These are phyloP conservation scores for Jatropha multifida DNA, from an alignment of 441 rosid genomes.

Conservation along the genomic window DNA sequence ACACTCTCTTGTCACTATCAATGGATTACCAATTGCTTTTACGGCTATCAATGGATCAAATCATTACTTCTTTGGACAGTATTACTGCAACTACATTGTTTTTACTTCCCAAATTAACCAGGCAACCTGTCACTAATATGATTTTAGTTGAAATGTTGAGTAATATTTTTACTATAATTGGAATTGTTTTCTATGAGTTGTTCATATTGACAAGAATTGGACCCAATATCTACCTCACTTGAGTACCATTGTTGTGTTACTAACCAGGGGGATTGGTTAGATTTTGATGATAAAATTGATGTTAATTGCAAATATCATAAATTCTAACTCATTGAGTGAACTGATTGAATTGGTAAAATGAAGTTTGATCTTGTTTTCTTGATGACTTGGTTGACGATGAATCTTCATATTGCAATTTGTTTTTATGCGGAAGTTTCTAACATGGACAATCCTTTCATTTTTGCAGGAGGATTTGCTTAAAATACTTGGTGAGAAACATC, in stretches of 20 bases:
- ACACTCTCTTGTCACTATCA: not conserved
- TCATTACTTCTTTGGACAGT: not conserved
- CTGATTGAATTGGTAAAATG: not conserved
- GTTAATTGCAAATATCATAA: conserved; percentile 1
- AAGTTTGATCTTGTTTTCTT: not conserved
- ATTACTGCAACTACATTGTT: not conserved
- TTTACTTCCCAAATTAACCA: not conserved
- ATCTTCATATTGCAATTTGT: conserved; percentile 5
- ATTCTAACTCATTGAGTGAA: not conserved
- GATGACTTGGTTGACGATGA: not conserved
- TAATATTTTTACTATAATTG: not conserved
- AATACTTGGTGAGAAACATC: conserved; percentile 88
- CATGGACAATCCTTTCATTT: conserved; percentile 14
- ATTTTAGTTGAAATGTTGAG: not conserved
- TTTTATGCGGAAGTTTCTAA: conserved; percentile 12
- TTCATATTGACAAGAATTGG: conserved; percentile 3
- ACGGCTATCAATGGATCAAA: not conserved
- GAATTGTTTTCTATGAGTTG: not conserved
- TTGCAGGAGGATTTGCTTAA: conserved; percentile 94
- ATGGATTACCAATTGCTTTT: not conserved
- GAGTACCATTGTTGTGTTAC: not conserved
- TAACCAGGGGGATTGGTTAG: not conserved
- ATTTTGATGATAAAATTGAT: not conserved
- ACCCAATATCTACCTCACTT: not conserved
- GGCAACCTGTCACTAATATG: not conserved